phyloP scores from a whole-genome alignment of 192 early-diverging fungal species.

The Backusella psychrophila region DNA sequence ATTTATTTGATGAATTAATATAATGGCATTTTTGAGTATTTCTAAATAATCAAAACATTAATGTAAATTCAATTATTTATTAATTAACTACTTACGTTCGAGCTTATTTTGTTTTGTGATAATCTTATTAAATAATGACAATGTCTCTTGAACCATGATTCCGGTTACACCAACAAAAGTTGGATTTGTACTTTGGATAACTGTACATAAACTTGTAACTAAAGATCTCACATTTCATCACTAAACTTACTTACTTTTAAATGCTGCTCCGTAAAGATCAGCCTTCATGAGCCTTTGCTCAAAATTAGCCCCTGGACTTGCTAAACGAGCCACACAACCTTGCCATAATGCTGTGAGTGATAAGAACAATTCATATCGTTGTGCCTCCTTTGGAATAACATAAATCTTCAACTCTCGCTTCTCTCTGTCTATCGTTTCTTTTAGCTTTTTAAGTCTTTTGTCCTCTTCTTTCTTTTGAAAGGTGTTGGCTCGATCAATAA shows the following conservation, averaged over 20 bases:
- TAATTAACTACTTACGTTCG: conserved; percentile 39
- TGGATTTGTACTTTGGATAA: conserved; percentile 74
- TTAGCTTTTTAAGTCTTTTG: conserved; percentile 26
- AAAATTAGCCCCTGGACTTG: conserved; percentile 19
- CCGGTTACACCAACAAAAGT: conserved; percentile 74
- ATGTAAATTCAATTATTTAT: not conserved
- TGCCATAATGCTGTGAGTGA: conserved; percentile 78
- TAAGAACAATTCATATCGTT: conserved; percentile 62
- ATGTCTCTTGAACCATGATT: conserved; percentile 87
- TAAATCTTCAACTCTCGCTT: conserved; percentile 58
- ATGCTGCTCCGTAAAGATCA: conserved; percentile 81
- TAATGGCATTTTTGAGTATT: conserved; percentile 10
- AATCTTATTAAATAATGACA: conserved; percentile 78
- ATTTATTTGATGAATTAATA: conserved; percentile 3
- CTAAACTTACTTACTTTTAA: conserved; percentile 53
- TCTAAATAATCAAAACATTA: not conserved
- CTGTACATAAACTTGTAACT: conserved; percentile 27
- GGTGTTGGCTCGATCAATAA: not conserved
- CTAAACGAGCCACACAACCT: conserved; percentile 69
- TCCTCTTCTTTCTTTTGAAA: conserved; percentile 1
- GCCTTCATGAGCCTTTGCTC: conserved; percentile 68
- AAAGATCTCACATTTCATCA: not conserved
- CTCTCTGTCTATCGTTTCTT: conserved; percentile 55
- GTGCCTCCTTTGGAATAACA: conserved; percentile 58
- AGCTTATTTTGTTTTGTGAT: conserved; percentile 66